Evolutionary conservation across 805 yeast species (phyloP).

Genomic region (Cyberlindnera euphorbiiphila): DNA sequence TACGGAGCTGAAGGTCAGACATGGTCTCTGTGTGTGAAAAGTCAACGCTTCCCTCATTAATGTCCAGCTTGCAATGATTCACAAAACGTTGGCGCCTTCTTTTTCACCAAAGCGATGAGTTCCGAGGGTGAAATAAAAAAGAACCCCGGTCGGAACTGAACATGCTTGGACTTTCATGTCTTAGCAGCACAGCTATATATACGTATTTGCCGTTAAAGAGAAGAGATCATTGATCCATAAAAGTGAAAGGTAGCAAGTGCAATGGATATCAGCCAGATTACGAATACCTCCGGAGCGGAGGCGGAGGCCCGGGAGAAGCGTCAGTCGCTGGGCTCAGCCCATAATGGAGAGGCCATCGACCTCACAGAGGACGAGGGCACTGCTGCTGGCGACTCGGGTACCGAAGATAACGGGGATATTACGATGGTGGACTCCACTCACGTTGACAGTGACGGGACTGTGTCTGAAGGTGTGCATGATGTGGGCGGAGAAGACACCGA

Average conservation of each 20-base stretch:
- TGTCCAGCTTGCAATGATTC: no score
- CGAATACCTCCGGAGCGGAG: slow-evolving; percentile 4
- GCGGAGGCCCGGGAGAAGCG: not conserved
- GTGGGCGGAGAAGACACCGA: slow-evolving; percentile 5
- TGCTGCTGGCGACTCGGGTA: not conserved
- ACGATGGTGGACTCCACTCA: not conserved
- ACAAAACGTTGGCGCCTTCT: no score
- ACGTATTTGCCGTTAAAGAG: no score
- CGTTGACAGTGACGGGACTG: slow-evolving; percentile 9
- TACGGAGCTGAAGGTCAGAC: slow-evolving; percentile 63
- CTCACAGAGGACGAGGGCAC: slow-evolving; percentile 5
- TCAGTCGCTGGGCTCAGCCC: not conserved
- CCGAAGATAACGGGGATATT: not conserved
- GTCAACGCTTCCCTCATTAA: no score
- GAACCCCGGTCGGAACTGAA: no score
- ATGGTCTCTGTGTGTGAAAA: slow-evolving; percentile 36
- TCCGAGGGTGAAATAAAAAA: no score
- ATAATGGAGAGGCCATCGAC: not conserved
- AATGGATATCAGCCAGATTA: slow-evolving; percentile 14
- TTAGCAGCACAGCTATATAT: no score
- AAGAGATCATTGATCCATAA: no score
- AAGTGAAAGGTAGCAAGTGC: not conserved
- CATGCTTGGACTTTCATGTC: no score
- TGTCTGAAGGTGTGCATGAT: slow-evolving; percentile 5
- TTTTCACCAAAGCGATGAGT: no score